Evolutionary conservation across 768 basidiomycete species (phyloP).

Genomic region (Russula abietina): DNA sequence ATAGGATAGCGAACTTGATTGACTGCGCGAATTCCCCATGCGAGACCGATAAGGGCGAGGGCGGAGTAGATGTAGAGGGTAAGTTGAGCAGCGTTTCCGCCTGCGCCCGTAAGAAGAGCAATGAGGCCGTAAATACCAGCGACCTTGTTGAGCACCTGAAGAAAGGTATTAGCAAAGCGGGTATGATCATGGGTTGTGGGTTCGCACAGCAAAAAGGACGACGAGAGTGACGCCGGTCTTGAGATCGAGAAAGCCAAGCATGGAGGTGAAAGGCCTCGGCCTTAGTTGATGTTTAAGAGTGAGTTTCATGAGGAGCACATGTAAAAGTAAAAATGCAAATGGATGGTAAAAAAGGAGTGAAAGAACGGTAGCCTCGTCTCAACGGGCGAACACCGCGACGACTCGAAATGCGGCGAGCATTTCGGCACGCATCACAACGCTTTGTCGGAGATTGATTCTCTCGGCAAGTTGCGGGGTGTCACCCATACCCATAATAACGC

Average conservation of each 20-base stretch:
- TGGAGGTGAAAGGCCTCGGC: conserved; percentile 75
- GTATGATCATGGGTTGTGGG: conserved; percentile 6
- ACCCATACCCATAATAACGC: no score
- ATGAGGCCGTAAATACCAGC: conserved; percentile 96
- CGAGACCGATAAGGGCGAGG: conserved; percentile 67
- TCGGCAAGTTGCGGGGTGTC: no score
- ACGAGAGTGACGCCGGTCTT: conserved; percentile 89
- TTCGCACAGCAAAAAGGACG: conserved; percentile 80
- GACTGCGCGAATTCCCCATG: conserved; percentile 85
- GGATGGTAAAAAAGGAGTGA: conserved; percentile 1
- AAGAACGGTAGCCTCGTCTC: background rate
- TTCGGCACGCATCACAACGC: background rate
- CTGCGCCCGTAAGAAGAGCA: conserved; percentile 82
- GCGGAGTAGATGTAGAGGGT: conserved; percentile 92
- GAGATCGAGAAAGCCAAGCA: conserved; percentile 83
- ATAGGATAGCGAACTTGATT: conserved; percentile 59
- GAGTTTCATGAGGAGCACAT: conserved; percentile 55
- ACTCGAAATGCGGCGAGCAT: background rate
- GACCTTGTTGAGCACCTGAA: conserved; percentile 89
- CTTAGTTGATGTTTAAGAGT: conserved; percentile 79
- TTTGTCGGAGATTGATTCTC: background rate
- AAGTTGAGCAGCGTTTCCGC: conserved; percentile 90
- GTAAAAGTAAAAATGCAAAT: background rate
- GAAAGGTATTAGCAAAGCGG: conserved; percentile 20
- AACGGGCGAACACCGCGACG: background rate